Evolutionary conservation across 345 rosid genomes (phyloP).

Genomic region (Hibiscus mutabilis): DNA sequence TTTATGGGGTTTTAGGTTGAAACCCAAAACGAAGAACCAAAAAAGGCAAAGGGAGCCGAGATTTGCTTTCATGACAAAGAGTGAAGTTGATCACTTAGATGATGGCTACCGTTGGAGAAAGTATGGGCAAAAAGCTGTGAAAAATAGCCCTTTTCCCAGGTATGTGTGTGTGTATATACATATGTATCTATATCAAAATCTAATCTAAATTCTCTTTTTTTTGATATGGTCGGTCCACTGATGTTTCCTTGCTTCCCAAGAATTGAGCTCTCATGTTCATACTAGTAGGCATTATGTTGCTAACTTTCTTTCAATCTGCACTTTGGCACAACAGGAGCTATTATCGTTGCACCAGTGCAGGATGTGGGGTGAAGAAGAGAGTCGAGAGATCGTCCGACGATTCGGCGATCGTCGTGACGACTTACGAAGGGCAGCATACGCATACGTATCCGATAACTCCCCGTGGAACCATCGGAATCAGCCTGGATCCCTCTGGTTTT

Average conservation of each 20-base stretch:
- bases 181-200: too few relatives aligned
- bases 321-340: slow-evolving; percentile 58
- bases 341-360: slow-evolving; percentile 90
- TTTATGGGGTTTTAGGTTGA: slow-evolving; percentile 47
- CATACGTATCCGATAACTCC: slow-evolving; percentile 76
- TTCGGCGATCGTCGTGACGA: slow-evolving; percentile 71
- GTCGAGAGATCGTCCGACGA: slow-evolving; percentile 93
- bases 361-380: slow-evolving; percentile 96
- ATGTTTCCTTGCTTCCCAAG: background rate
- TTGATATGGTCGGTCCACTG: background rate
- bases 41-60: slow-evolving; percentile 76
- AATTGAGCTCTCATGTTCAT: background rate
- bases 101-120: slow-evolving; percentile 98
- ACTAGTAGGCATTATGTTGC: background rate
- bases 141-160: slow-evolving; percentile 97
- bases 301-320: background rate
- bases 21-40: slow-evolving; percentile 77
- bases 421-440: slow-evolving; percentile 90
- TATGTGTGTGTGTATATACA: slow-evolving; percentile 10
- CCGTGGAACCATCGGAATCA: slow-evolving; percentile 49
- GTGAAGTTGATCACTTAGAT: slow-evolving; percentile 90
- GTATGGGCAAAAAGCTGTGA: slow-evolving; percentile 98
- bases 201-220: background rate
- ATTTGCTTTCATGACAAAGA: slow-evolving; percentile 95
- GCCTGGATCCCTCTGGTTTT: slow-evolving; percentile 19